These are phyloP conservation scores for Bombardia bombarda DNA, from an alignment of 495 filamentous ascomycete species.

Conservation along the genomic window DNA sequence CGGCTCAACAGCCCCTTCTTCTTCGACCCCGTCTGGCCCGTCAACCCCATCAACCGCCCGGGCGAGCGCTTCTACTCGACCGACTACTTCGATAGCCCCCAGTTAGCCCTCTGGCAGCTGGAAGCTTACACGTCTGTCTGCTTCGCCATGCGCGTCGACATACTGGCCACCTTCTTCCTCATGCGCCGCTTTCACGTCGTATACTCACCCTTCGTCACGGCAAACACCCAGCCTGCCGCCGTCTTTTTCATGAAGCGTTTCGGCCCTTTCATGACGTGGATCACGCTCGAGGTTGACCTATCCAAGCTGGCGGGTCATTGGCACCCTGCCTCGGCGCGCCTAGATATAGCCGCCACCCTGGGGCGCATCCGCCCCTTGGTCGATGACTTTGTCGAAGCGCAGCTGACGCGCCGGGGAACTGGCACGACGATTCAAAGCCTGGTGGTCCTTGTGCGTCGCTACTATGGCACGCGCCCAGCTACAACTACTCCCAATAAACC, in stretches of 20 bases:
- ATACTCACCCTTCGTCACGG: conserved; percentile 15
- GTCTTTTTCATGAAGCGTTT: conserved; percentile 13
- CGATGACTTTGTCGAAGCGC: conserved; percentile 8
- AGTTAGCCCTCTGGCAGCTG: conserved; percentile 7
- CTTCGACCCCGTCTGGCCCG: conserved; percentile 15
- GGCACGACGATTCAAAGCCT: conserved; percentile 11
- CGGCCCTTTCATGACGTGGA: conserved; percentile 17
- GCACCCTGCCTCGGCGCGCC: conserved; percentile 2
- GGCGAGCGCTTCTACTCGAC: conserved; percentile 11
- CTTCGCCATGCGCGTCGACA: conserved; percentile 16
- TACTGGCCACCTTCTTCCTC: conserved; percentile 17
- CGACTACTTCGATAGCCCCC: conserved; percentile 18
- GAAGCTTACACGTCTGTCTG: conserved; percentile 12
- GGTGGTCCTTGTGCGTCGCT: conserved; percentile 19
- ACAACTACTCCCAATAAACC: background rate
- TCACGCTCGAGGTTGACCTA: conserved; percentile 24
- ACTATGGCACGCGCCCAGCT: conserved; percentile 14
- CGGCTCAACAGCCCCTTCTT: conserved; percentile 14
- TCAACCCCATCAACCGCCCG: background rate
- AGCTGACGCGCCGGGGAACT: conserved; percentile 5
- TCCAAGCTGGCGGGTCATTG: conserved; percentile 16
- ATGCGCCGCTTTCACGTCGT: conserved; percentile 22
- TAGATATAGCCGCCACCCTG: conserved; percentile 5
- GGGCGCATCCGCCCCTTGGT: conserved; percentile 5
- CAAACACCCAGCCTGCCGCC: conserved; percentile 7